These are phyloP conservation scores for Oryza rufipogon DNA, from an alignment of 176 grass and related monocot species.

Conservation along the genomic window DNA sequence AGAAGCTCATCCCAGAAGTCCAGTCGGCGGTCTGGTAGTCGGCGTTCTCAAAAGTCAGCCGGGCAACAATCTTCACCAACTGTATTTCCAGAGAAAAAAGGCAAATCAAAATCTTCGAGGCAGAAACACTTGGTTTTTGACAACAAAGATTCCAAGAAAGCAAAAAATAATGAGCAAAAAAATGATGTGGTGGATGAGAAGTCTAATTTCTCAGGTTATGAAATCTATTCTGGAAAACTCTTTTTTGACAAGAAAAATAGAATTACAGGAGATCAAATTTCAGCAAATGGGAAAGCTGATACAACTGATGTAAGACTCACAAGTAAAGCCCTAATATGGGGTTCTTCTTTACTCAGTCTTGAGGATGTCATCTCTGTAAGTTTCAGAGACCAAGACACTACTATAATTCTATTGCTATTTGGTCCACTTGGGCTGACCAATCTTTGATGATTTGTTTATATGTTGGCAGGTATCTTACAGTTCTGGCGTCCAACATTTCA, in stretches of 20 bases:
- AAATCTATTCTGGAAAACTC: slow-evolving; percentile 81
- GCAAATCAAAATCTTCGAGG: slow-evolving; percentile 67
- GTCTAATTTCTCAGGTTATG: slow-evolving; percentile 88
- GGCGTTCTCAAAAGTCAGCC: slow-evolving; percentile 57
- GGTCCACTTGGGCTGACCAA: background rate
- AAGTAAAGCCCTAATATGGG: slow-evolving; percentile 95
- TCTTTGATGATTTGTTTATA: slow-evolving; percentile 30
- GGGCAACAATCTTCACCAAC: slow-evolving; percentile 79
- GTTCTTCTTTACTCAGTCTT: slow-evolving; percentile 71
- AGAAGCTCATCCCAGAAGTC: slow-evolving; percentile 73
- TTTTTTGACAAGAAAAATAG: slow-evolving; percentile 70
- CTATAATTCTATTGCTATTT: slow-evolving; percentile 32
- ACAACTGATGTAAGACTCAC: slow-evolving; percentile 73
- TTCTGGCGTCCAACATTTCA: slow-evolving; percentile 70
- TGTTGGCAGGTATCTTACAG: slow-evolving; percentile 80
- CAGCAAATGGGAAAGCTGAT: slow-evolving; percentile 54
- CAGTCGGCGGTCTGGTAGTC: slow-evolving; percentile 58
- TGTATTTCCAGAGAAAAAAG: slow-evolving; percentile 85
- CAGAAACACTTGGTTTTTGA: slow-evolving; percentile 47
- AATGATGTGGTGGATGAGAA: slow-evolving; percentile 80
- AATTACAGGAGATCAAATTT: slow-evolving; percentile 46
- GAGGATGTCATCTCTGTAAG: slow-evolving; percentile 95
- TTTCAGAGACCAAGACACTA: slow-evolving; percentile 26
- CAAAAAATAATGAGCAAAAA: slow-evolving; percentile 66
- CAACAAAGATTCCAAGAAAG: slow-evolving; percentile 51